Evolutionary conservation across 768 basidiomycete species (phyloP), one percentile per base, ranked within the genome.

Genomic region (Suillus americanus): DNA sequence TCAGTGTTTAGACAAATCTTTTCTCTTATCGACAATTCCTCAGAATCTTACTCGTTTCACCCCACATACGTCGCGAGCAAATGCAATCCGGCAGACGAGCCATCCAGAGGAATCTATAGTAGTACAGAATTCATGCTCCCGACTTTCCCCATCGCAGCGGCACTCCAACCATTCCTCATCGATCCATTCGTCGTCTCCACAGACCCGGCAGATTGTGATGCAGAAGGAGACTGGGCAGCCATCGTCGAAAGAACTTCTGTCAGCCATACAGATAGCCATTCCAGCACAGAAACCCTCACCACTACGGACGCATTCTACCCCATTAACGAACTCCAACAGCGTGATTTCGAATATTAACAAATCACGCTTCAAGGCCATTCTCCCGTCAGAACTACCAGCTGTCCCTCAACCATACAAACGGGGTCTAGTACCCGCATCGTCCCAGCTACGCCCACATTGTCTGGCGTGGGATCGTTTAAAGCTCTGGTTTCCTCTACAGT

Each of bases 51-150:
- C 23, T 46, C n/a, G 1, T 46, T 46, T 23, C 46, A 46, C 12
- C 46, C 46, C 10, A 18, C 55, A 6, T 82, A 82, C 57, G 66
- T 81, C n/a, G 62, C 66, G 0, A 81, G 79, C 63, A 64, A 62
- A 28, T 1, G 62, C 3, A 83, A 84, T 66, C 81, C 79, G 33
- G 78, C 79, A 3, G 79, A 81, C 60, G 59, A 18, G 2, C 81
- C 80, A 3, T 83, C 79, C 0, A 33, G 77, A 37, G 78, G 81
- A 0, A 66, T 67, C 13, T 79, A 74, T 62, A 64, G 66, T 0
- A 46, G 64, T 3, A 3, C n/a, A 2, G 30, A 62, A 40, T 51
- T 65, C 53, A 74, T 78, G 45, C 76, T 82, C 20, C 78, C 79
- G 3, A 54, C 65, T 0, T 63, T 78, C 53, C 48, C 60, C 5